Percentiles rank a stretch among this genome's conserved stretches.
phyloP scores from a whole-genome alignment of 1,284 basidiomycete species.

The Agaricales sp. region DNA sequence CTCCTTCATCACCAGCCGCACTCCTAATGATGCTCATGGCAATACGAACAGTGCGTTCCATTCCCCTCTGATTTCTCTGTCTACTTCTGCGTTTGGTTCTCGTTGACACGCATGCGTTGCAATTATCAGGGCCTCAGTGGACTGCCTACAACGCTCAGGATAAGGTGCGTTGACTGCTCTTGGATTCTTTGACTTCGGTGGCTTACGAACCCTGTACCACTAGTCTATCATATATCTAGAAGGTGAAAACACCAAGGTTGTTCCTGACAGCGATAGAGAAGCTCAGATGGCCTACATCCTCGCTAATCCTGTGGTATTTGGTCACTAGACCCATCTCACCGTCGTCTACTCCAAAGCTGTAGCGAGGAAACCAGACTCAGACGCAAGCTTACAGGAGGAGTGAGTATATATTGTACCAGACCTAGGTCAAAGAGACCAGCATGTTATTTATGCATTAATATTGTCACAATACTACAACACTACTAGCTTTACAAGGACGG shows the following conservation, averaged over 20 bases:
- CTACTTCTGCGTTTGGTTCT: too few species aligned
- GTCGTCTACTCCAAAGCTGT: too few species aligned
- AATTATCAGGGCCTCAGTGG: background rate
- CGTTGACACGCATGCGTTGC: too few species aligned
- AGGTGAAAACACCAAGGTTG: background rate
- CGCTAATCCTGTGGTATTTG: background rate
- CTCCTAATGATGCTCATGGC: background rate
- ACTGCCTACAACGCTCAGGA: background rate
- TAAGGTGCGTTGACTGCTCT: background rate
- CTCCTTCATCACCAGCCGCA: background rate
- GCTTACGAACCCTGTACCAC: background rate
- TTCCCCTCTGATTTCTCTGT: too few species aligned
- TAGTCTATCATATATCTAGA: background rate
- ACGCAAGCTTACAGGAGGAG: too few species aligned
- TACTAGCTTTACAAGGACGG: too few species aligned
- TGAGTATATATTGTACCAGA: background rate
- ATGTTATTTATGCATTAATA: too few species aligned
- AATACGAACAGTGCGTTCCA: background rate
- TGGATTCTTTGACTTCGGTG: background rate
- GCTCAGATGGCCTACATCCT: background rate
- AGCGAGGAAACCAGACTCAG: too few species aligned
- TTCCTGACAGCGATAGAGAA: background rate
- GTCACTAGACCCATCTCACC: too few species aligned
- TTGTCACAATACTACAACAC: too few species aligned
- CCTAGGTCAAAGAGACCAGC: too few species aligned